Evolutionary conservation across 495 filamentous ascomycete species (phyloP).

Genomic region (Penicillium canescens): DNA sequence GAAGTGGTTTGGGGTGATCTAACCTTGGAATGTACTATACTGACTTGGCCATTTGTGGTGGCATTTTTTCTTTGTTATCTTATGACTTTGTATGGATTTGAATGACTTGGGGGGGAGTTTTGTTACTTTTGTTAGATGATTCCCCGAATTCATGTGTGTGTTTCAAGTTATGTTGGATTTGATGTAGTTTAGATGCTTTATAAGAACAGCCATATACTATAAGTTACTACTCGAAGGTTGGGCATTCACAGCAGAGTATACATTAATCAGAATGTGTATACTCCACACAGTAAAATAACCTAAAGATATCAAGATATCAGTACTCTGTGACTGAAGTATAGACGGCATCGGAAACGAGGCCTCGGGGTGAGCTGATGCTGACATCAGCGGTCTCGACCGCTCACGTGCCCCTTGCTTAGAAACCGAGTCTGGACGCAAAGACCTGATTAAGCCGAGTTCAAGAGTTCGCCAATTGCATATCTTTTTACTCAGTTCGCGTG

Average conservation of each 20-base stretch:
- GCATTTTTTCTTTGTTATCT: slow-evolving; percentile 3
- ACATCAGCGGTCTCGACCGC: slow-evolving; percentile 21
- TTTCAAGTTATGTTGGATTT: background rate
- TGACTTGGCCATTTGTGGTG: background rate
- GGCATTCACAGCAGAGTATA: no score
- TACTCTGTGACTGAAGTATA: background rate
- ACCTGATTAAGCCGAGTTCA: slow-evolving; percentile 24
- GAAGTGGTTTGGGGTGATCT: slow-evolving; percentile 43
- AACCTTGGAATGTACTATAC: slow-evolving; percentile 17
- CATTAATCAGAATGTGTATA: background rate
- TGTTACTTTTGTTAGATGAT: background rate
- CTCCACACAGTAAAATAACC: no score
- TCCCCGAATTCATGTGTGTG: slow-evolving; percentile 1
- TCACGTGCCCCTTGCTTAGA: slow-evolving; percentile 30
- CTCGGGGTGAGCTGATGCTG: slow-evolving; percentile 12
- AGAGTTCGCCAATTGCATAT: background rate
- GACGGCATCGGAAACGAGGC: background rate
- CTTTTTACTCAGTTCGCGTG: background rate
- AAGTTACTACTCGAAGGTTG: no score
- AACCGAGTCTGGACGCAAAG: slow-evolving; percentile 28
- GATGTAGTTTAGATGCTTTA: no score
- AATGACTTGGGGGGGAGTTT: background rate
- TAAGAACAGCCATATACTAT: no score
- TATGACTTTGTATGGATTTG: slow-evolving; percentile 8
- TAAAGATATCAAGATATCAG: no score